Percentiles rank a stretch among this genome's conserved stretches.
Evolutionary conservation across 495 filamentous ascomycete species (phyloP).

Genomic region (Hypoxylon lienhwacheense): DNA sequence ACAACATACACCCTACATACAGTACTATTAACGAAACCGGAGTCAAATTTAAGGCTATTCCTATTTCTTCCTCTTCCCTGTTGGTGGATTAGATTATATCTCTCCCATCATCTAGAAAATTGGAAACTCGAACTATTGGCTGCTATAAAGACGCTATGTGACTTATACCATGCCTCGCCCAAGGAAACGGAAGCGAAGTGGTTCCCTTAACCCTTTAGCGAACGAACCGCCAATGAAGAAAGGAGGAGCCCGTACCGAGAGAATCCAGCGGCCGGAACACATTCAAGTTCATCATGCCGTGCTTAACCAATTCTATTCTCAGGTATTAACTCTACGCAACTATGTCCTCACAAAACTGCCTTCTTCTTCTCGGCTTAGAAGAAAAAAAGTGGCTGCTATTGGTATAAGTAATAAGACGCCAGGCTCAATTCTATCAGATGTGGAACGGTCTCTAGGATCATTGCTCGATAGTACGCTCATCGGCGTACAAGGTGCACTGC

Average conservation of each 20-base stretch:
- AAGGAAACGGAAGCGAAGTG: constrained; percentile 38
- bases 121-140: not conserved
- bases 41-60: not conserved
- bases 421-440: constrained; percentile 33
- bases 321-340: constrained; percentile 68
- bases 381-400: constrained; percentile 50
- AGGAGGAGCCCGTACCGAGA: constrained; percentile 14
- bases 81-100: not conserved
- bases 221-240: constrained; percentile 38
- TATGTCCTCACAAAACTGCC: constrained; percentile 63
- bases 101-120: too few species aligned
- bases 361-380: constrained; percentile 46
- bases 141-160: constrained; percentile 8
- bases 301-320: constrained; percentile 72
- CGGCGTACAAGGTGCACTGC: constrained; percentile 48
- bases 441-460: constrained; percentile 48
- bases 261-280: constrained; percentile 11
- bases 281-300: constrained; percentile 59
- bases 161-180: constrained; percentile 29
- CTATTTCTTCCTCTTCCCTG: not conserved
- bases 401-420: constrained; percentile 37
- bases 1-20: too few species aligned
- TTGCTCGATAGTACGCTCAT: constrained; percentile 73
- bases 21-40: not conserved
- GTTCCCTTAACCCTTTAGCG: constrained; percentile 4